Conservation (phyloP, 2,329 filamentous ascomycete genomes). For the Sclerotiophoma versabilis region DNA sequence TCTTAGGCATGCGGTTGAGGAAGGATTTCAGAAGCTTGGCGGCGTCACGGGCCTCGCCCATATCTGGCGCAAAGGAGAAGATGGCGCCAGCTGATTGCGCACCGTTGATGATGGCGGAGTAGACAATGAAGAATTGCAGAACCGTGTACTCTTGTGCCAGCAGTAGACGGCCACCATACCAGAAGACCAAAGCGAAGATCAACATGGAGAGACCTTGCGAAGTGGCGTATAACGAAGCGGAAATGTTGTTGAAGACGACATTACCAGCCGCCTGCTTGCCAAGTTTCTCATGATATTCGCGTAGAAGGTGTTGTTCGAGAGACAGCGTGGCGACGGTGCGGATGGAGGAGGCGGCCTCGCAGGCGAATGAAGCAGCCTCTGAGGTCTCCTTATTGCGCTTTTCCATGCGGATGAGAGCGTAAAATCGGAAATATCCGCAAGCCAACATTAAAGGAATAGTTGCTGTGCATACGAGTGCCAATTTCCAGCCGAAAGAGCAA, state of each 20-base stretch:
- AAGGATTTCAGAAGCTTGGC: slow-evolving; percentile 81
- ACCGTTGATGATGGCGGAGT: slow-evolving; percentile 86
- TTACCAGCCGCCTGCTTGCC: slow-evolving; percentile 72
- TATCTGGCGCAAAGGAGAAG: slow-evolving; percentile 94
- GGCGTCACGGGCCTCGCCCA: slow-evolving; percentile 92
- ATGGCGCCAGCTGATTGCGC: slow-evolving; percentile 91
- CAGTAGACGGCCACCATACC: slow-evolving; percentile 47
- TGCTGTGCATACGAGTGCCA: slow-evolving; percentile 81
- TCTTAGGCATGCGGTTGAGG: slow-evolving; percentile 80
- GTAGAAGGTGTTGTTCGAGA: slow-evolving; percentile 80
- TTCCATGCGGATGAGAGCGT: slow-evolving; percentile 81
- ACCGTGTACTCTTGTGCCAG: slow-evolving; percentile 63
- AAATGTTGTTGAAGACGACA: slow-evolving; percentile 75
- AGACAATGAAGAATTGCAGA: slow-evolving; percentile 94
- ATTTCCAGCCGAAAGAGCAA: slow-evolving; percentile 82
- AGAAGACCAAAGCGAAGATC: slow-evolving; percentile 49
- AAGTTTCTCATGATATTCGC: slow-evolving; percentile 75
- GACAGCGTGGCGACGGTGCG: slow-evolving; percentile 94
- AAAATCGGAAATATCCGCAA: slow-evolving; percentile 89
- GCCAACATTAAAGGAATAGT: slow-evolving; percentile 78
- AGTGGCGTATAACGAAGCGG: slow-evolving; percentile 79
- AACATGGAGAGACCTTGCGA: slow-evolving; percentile 76
- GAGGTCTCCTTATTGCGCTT: slow-evolving; percentile 79
- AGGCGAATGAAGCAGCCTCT: slow-evolving; percentile 86
- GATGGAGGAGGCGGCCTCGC: slow-evolving; percentile 92